phyloP scores from a whole-genome alignment of 2,329 filamentous ascomycete species.

The Diaporthe citri region DNA sequence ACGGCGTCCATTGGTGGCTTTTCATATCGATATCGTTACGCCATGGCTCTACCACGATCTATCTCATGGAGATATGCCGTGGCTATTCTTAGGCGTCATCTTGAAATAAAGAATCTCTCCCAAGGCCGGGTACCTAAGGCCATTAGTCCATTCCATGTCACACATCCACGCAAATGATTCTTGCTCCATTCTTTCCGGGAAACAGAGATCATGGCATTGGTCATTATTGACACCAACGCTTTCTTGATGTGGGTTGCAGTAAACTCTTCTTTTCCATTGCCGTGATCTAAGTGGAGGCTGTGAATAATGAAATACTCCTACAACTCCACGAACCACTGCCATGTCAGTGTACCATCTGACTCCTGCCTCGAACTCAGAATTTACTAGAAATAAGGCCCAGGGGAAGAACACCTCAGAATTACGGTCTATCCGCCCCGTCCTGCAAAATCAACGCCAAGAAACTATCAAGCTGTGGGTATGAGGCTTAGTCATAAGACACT shows the following conservation, averaged over 20 bases:
- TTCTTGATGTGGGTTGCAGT: neutral
- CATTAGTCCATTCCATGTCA: neutral
- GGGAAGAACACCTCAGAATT: constrained; percentile 23
- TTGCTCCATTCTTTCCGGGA: neutral
- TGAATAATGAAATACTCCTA: constrained; percentile 36
- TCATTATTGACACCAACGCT: neutral
- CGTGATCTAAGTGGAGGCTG: constrained; percentile 33
- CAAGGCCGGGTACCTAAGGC: neutral
- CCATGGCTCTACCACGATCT: constrained; percentile 73
- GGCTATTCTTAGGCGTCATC: neutral
- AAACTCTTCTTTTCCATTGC: constrained; percentile 41
- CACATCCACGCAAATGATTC: neutral
- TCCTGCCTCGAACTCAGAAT: constrained; percentile 36
- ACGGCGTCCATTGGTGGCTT: neutral
- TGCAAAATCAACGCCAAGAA: constrained; percentile 28
- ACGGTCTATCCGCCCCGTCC: constrained; percentile 12
- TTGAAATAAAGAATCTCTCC: neutral
- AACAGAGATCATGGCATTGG: neutral
- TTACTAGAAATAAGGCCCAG: neutral
- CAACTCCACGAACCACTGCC: constrained; percentile 38
- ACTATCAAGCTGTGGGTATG: constrained; percentile 13
- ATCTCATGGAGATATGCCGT: constrained; percentile 60
- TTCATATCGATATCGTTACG: constrained; percentile 52
- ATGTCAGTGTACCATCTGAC: constrained; percentile 33
- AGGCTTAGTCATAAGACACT: neutral